Conservation (phyloP, 2,329 filamentous ascomycete genomes). For the Cercospora sp. region DNA sequence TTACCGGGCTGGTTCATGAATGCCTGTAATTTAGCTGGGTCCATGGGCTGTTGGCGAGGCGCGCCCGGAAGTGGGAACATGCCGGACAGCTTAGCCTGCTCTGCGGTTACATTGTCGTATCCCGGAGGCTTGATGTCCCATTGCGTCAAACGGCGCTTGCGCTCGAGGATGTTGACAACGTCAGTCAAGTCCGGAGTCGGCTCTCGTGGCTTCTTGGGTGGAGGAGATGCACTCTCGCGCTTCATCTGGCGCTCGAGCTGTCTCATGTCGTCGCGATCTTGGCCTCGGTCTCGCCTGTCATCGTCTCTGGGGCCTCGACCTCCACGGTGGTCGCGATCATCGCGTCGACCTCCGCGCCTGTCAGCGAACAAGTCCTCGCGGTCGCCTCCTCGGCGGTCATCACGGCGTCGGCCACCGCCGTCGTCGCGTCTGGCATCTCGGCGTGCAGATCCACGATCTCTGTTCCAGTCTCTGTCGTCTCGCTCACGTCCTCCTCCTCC, state of each 20-base stretch:
- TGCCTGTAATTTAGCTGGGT: constrained; percentile 87
- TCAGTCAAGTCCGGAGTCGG: constrained; percentile 93
- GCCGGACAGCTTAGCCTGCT: constrained; percentile 96
- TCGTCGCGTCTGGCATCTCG: constrained; percentile 58
- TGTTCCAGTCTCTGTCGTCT: constrained; percentile 59
- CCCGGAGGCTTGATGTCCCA: constrained; percentile 99
- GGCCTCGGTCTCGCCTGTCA: constrained; percentile 40
- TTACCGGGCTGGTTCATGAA: constrained; percentile 90
- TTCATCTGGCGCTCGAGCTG: constrained; percentile 45
- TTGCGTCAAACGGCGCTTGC: constrained; percentile 90
- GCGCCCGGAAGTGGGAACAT: constrained; percentile 98
- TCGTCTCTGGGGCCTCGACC: constrained; percentile 40
- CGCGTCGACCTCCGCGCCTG: constrained; percentile 31
- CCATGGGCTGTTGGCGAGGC: constrained; percentile 91
- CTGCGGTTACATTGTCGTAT: constrained; percentile 96
- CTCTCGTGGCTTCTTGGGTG: constrained; percentile 86
- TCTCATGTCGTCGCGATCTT: constrained; percentile 40
- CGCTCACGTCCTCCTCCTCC: constrained; percentile 21
- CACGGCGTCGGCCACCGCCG: constrained; percentile 48
- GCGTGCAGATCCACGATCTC: constrained; percentile 70
- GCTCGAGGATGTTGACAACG: constrained; percentile 75
- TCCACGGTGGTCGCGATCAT: constrained; percentile 49
- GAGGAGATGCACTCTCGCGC: constrained; percentile 72
- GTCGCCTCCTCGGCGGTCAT: constrained; percentile 50
- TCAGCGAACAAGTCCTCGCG: constrained; percentile 35